Base-by-base conservation (phyloP, 176 grass and related monocot genomes). In the Oryza officinalis region DNA sequence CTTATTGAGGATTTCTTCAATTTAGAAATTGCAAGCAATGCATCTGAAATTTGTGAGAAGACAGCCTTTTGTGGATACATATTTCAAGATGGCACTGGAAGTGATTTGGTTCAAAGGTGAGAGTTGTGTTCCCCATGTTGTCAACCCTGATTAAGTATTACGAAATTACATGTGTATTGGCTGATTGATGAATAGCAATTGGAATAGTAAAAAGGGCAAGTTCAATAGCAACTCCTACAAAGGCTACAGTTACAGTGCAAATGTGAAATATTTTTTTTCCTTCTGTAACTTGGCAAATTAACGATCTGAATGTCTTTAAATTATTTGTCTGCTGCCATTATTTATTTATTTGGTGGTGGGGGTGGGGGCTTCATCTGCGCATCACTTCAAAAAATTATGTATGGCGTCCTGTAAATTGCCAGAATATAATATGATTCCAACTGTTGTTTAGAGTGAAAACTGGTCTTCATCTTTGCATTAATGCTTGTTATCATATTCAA, bases 41-140 rank as follows among this genome's bases (percentile, higher is more conserved):
- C 76, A 75, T 88, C 80, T 61, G 96, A 98, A 91, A 96, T 81
- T 68, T 90, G 83, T 89, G 89, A 94, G 73, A 77, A 90, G 71
- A 72, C 86, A 72, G 84, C 88, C 78, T 65, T 59, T 84, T 98
- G 93, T 94, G 89, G 81, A 72, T 90, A 90, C 85, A 71, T 95
- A 67, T 83, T 94, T 92, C 89, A 90, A 80, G 68, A 89, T 88
- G 80, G 69, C 74, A 68, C 68, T 4, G n/a, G 74, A 77, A 68
- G 72, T 4, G n/a, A 37, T 79, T 65, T 91, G 76, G 50, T 75
- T 70, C 88, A 92, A 82, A 93, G 93, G 96, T 94, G 79, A 84
- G 74, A 28, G 78, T 45, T 73, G 41, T 79, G 61, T 83, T 64
- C 17, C 67, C 7, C 70, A 45, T 70, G n/a, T 76, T 69, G 9